phyloP scores from a whole-genome alignment of 2,329 filamentous ascomycete species.

The Scorias spongiosa region DNA sequence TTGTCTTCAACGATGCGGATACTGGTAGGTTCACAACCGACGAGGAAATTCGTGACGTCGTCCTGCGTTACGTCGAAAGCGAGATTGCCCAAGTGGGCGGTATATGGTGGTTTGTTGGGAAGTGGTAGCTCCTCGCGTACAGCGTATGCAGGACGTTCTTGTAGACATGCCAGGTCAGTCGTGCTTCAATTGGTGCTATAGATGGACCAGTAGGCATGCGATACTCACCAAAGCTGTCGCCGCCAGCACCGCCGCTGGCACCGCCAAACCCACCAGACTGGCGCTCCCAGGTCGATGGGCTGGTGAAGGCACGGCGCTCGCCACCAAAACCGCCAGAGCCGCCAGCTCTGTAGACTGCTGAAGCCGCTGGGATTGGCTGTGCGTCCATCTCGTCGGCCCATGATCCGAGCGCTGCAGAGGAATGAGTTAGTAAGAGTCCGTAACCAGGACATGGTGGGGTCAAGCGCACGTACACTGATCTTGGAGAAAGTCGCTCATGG shows the following conservation, averaged over 20 bases:
- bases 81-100: constrained; percentile 89
- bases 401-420: constrained; percentile 54
- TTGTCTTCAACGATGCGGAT: constrained; percentile 97
- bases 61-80: constrained; percentile 83
- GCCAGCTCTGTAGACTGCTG: constrained; percentile 6
- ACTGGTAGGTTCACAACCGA: constrained; percentile 69
- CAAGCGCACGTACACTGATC: constrained; percentile 53
- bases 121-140: constrained; percentile 66
- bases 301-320: constrained; percentile 33
- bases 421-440: constrained; percentile 12
- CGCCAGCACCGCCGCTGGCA: constrained; percentile 8
- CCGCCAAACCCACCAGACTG: constrained; percentile 16
- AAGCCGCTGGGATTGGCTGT: constrained; percentile 19
- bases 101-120: constrained; percentile 84
- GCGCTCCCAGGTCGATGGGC: constrained; percentile 15
- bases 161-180: constrained; percentile 4
- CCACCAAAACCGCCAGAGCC: constrained; percentile 18
- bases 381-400: constrained; percentile 97
- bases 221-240: constrained; percentile 8
- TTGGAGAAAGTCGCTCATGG: constrained; percentile 86
- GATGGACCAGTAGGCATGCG: constrained; percentile 16
- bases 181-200: constrained; percentile 1
- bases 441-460: too few relatives aligned
- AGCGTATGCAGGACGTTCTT: constrained; percentile 22
- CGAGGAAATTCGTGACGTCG: constrained; percentile 75